These are phyloP conservation scores for Phytophthora hibernalis DNA, from an alignment of 352 stramenopile genomes.

Conservation along the genomic window DNA sequence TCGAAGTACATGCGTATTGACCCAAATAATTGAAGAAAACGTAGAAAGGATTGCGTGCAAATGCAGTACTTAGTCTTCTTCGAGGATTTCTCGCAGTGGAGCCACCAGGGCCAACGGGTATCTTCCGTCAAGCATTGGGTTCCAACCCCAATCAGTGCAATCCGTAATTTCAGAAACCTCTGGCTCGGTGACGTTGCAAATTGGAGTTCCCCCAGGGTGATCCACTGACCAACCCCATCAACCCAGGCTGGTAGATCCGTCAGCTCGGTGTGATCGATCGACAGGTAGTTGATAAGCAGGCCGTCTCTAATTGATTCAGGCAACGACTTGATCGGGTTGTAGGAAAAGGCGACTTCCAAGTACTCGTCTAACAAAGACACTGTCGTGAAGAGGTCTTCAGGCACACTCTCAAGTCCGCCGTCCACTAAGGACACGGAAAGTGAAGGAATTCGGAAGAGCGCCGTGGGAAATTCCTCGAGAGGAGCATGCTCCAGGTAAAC, in stretches of 20 bases:
- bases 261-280: slow-evolving; percentile 42
- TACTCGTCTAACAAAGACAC: slow-evolving; percentile 24
- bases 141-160: slow-evolving; percentile 22
- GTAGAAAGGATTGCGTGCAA: too few relatives aligned
- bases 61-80: too few relatives aligned
- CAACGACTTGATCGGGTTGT: slow-evolving; percentile 39
- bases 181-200: slow-evolving; percentile 19
- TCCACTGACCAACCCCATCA: slow-evolving; percentile 17
- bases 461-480: slow-evolving; percentile 37
- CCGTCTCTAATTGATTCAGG: slow-evolving; percentile 25
- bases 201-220: slow-evolving; percentile 18
- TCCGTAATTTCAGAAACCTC: slow-evolving; percentile 3
- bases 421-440: slow-evolving; percentile 37
- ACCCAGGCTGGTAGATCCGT: slow-evolving; percentile 40
- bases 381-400: slow-evolving; percentile 34
- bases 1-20: too few relatives aligned
- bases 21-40: too few relatives aligned
- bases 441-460: slow-evolving; percentile 30
- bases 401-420: slow-evolving; percentile 29
- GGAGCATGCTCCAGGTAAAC: slow-evolving; percentile 46
- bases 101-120: slow-evolving; percentile 24
- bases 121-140: slow-evolving; percentile 24
- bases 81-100: too few relatives aligned
- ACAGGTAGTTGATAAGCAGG: slow-evolving; percentile 39
- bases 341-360: slow-evolving; percentile 37